These are phyloP conservation scores for Pichia sp. DNA, from an alignment of 1,139 yeast genomes.

Conservation along the genomic window DNA sequence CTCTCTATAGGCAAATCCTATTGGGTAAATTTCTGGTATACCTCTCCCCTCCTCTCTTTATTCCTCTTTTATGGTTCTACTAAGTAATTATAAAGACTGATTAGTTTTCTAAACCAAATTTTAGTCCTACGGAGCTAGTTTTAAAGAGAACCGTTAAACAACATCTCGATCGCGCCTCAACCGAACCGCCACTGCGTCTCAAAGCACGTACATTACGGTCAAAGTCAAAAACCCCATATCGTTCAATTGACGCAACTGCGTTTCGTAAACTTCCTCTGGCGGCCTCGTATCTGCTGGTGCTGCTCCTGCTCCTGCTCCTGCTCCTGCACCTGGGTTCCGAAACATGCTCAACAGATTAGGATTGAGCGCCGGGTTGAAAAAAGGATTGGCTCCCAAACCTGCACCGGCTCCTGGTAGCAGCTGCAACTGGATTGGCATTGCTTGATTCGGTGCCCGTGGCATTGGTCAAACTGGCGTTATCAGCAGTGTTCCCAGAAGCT, in stretches of 20 bases:
- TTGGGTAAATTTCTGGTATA: too few relatives aligned
- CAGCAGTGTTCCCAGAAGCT: conserved; percentile 16
- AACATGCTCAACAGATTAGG: conserved; percentile 34
- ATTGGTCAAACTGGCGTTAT: conserved; percentile 5
- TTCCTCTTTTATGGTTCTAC: too few relatives aligned
- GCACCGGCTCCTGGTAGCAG: conserved; percentile 9
- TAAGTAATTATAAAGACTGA: too few relatives aligned
- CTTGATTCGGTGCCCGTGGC: conserved; percentile 9
- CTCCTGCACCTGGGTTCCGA: conserved; percentile 26
- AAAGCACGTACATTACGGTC: conserved; percentile 88
- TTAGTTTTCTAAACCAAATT: neutral
- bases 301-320: too few relatives aligned
- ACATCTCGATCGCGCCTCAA: conserved; percentile 92
- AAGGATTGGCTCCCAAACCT: conserved; percentile 29
- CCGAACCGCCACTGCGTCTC: conserved; percentile 94
- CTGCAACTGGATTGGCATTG: neutral
- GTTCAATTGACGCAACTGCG: conserved; percentile 87
- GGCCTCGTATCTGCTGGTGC: conserved; percentile 69
- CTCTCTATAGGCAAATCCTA: too few relatives aligned
- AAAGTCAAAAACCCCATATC: conserved; percentile 95
- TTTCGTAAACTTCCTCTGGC: conserved; percentile 90
- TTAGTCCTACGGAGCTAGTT: neutral
- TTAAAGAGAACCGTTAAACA: conserved; percentile 52
- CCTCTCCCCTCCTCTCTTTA: too few relatives aligned
- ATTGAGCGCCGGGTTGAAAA: conserved; percentile 34